phyloP scores from a whole-genome alignment of 2,329 filamentous ascomycete species.

The Ophiosphaerella narmari region DNA sequence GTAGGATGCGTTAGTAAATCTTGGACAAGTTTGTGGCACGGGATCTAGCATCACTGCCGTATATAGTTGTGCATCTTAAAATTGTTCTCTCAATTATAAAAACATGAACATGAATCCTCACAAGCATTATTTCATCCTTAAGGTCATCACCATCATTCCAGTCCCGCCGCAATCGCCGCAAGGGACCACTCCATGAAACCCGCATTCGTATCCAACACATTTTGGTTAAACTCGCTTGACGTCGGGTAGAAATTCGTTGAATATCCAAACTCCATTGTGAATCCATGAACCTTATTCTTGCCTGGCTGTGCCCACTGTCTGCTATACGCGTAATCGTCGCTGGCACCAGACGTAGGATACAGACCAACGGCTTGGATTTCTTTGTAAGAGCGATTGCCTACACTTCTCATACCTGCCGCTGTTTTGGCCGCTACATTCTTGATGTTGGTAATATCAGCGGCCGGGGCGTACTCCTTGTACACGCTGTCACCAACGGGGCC shows the following conservation, averaged over 20 bases:
- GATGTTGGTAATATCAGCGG: slow-evolving; percentile 40
- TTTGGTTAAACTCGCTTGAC: slow-evolving; percentile 46
- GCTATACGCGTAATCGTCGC: slow-evolving; percentile 47
- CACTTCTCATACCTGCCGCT: slow-evolving; percentile 44
- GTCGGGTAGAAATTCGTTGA: slow-evolving; percentile 50
- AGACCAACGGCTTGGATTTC: slow-evolving; percentile 43
- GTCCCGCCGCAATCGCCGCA: slow-evolving; percentile 40
- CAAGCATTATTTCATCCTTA: not conserved
- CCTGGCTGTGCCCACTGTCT: slow-evolving; percentile 41
- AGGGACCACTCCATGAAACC: slow-evolving; percentile 50
- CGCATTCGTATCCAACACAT: slow-evolving; percentile 48
- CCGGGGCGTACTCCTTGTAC: slow-evolving; percentile 52
- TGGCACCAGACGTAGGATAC: slow-evolving; percentile 46
- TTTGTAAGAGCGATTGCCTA: slow-evolving; percentile 43
- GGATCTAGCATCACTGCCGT: too few relatives aligned
- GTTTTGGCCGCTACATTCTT: slow-evolving; percentile 40
- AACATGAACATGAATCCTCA: not conserved
- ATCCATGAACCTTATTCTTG: slow-evolving; percentile 48
- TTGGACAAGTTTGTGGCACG: too few relatives aligned
- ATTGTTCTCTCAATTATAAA: too few relatives aligned
- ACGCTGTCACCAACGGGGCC: slow-evolving; percentile 59
- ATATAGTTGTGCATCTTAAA: too few relatives aligned
- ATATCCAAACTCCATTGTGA: slow-evolving; percentile 48
- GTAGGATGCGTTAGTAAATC: too few relatives aligned
- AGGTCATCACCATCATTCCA: slow-evolving; percentile 11